phyloP scores from a whole-genome alignment of 2,329 filamentous ascomycete genomes.

The Camillea tinctor region DNA sequence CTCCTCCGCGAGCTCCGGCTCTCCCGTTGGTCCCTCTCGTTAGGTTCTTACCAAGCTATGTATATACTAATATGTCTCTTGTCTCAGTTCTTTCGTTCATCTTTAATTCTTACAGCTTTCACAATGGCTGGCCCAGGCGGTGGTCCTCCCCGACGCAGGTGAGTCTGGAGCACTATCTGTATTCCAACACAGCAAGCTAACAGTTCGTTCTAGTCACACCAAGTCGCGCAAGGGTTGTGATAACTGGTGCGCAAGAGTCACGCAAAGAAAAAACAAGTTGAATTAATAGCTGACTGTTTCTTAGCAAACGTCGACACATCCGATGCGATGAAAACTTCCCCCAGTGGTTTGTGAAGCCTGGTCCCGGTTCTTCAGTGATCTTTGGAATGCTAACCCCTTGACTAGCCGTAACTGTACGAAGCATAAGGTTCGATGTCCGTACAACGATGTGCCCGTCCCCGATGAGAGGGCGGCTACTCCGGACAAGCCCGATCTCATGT shows the following conservation, averaged over 20 bases:
- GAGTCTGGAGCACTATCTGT: constrained; percentile 28
- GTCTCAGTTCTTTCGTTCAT: constrained; percentile 37
- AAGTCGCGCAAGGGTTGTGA: constrained; percentile 99
- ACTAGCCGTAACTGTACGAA: constrained; percentile 96
- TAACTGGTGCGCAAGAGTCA: constrained; percentile 61
- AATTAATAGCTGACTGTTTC: constrained; percentile 13
- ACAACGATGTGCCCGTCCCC: constrained; percentile 79
- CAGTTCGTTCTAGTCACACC: constrained; percentile 69
- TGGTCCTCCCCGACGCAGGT: constrained; percentile 78
- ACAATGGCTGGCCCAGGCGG: constrained; percentile 91
- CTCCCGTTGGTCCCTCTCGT: constrained; percentile 13
- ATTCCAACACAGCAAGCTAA: constrained; percentile 17
- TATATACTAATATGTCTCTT: constrained; percentile 26
- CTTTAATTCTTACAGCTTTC: constrained; percentile 33
- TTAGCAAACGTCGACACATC: constrained; percentile 87
- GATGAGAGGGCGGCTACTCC: constrained; percentile 62
- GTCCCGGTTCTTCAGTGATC: not conserved
- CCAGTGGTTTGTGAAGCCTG: constrained; percentile 71
- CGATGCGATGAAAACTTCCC: constrained; percentile 97
- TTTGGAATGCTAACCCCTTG: constrained; percentile 6
- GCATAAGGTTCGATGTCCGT: constrained; percentile 97
- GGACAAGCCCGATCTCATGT: constrained; percentile 70
- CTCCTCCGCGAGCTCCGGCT: constrained; percentile 1
- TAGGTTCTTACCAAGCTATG: not conserved
- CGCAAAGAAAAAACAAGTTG: not conserved